Conservation (phyloP, 495 filamentous ascomycete species). For the Podospora tetraspora region DNA sequence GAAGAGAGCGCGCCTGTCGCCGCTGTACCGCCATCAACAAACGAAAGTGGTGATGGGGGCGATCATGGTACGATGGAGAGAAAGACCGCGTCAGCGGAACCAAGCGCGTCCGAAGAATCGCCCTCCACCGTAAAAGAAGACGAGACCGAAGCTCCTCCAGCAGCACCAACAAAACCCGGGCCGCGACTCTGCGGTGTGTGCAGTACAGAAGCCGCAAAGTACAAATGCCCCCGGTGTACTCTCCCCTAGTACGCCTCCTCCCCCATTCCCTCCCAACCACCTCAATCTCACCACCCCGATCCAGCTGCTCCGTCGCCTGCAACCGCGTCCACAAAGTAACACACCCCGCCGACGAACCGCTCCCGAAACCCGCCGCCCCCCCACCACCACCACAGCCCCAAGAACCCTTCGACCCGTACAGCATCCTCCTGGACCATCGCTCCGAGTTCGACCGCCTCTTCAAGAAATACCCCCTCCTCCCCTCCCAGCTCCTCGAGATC, state of each 20-base stretch:
- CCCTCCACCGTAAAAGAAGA: not conserved
- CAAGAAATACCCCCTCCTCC: constrained; percentile 47
- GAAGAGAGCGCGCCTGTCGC: not conserved
- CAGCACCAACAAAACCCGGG: not conserved
- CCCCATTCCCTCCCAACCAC: not conserved
- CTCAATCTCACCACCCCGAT: not conserved
- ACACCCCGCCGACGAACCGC: constrained; percentile 25
- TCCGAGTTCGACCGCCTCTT: constrained; percentile 49
- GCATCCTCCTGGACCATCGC: constrained; percentile 35
- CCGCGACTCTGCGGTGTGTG: constrained; percentile 53
- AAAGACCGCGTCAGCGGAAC: not conserved
- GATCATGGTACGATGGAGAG: not conserved
- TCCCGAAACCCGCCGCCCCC: constrained; percentile 10
- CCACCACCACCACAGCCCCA: constrained; percentile 21
- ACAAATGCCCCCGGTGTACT: constrained; percentile 61
- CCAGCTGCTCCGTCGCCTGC: constrained; percentile 66
- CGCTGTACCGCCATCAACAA: not conserved
- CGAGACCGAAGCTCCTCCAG: constrained; percentile 1
- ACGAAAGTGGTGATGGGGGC: not conserved
- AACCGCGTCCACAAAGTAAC: constrained; percentile 57
- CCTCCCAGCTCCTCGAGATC: constrained; percentile 46
- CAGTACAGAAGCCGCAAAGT: constrained; percentile 51
- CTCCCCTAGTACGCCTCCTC: constrained; percentile 52
- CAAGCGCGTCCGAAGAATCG: not conserved
- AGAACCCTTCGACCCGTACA: constrained; percentile 28